Base-by-base conservation (phyloP, 371 early-diverging fungal species). In the Apophysomyces elegans region DNA sequence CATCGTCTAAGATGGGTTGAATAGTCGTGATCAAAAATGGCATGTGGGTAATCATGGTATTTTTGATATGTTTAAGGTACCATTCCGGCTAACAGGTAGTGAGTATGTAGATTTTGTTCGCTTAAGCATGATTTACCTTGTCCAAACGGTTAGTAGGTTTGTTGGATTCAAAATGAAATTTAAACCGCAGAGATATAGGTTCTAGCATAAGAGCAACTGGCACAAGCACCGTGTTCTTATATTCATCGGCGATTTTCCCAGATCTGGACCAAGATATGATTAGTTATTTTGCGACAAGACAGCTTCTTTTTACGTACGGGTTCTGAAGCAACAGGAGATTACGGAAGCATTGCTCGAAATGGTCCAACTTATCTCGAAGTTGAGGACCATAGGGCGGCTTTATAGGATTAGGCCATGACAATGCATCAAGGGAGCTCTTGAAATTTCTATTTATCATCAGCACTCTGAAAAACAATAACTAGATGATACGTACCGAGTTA, bases 121-220 rank as follows among this genome's bases (percentile, higher is more conserved):
- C 47, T 61, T 13, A 16, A 59, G 1, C n/a, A 18, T 5, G 12
- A 64, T 38, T 7, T 77, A 83, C 87, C 78, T 92, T 94, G 68
- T 95, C 95, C 1, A 90, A 75, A 37, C 93, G 85, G 66, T 92
- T 94, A 0, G 95, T 95, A 2, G 90, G 87, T 43, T 90, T 81
- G 18, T 83, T 82, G 5, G 90, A 86, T 50, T 90, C 91, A 71
- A 95, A 95, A 70, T 95, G 94, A 62, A 83, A 95, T 60, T 84
- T 78, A 79, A 94, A 93, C 56, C 93, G 78, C 26, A 91, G 63
- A 4, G 88, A 81, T 14, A 93, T 65, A 6, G 89, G 85, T 13
- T 84, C 84, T 5, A 87, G 74, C 88, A 92, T 80, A 38, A 88
- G 76, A 21, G 79, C 72, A 13, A 90, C 79, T 2, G 91, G 87